Percentiles rank a stretch among this genome's conserved stretches.
Evolutionary conservation across 2,329 filamentous ascomycete species (phyloP).

Genomic region (Annulohypoxylon truncatum): DNA sequence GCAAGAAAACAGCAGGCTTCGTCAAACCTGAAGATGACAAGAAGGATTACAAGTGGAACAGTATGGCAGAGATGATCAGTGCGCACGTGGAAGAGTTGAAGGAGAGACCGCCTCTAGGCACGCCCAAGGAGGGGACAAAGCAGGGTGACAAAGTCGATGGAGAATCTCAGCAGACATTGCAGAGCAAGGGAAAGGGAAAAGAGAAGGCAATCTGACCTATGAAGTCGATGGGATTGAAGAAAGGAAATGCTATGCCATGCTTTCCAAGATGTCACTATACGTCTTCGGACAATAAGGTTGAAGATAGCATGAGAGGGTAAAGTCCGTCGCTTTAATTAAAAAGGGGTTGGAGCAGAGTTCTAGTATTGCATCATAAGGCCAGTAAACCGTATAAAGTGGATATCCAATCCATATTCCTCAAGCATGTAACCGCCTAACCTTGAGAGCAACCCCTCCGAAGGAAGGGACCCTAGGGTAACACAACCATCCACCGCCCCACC

Average conservation of each 20-base stretch:
- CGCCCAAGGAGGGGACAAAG: not conserved
- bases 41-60: not conserved
- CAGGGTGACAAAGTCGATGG: not conserved
- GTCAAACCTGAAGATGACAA: not conserved
- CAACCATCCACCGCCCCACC: constrained; percentile 20
- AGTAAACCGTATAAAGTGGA: not conserved
- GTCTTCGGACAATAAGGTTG: not conserved
- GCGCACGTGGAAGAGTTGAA: constrained; percentile 15
- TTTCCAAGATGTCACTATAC: not conserved
- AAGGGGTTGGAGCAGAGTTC: not conserved
- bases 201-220: not conserved
- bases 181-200: not conserved
- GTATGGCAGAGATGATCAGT: constrained; percentile 16
- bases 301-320: not conserved
- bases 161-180: not conserved
- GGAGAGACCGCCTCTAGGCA: constrained; percentile 5
- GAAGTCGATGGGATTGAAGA: not conserved
- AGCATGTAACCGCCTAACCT: not conserved
- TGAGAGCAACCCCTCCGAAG: not conserved
- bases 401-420: too few relatives aligned
- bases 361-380: not conserved
- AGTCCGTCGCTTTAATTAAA: not conserved
- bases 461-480: not conserved
- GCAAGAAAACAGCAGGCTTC: not conserved
- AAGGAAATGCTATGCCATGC: not conserved